phyloP scores from a whole-genome alignment of 1,284 basidiomycete genomes.

The Puccinia triticina region DNA sequence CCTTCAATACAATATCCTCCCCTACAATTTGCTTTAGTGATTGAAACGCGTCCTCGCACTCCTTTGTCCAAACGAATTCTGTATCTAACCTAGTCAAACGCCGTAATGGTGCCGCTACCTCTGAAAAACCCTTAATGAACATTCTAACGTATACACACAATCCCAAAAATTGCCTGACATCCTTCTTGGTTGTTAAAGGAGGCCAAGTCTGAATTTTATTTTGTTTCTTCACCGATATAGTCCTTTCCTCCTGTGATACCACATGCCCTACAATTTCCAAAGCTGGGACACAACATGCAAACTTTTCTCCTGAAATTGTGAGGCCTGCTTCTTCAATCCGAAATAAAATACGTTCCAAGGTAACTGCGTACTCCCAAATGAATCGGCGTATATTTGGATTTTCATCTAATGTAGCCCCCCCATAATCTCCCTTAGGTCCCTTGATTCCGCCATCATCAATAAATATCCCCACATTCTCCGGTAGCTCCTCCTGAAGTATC shows the following conservation, averaged over 20 bases:
- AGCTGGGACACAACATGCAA: slow-evolving; percentile 1
- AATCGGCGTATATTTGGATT: background rate
- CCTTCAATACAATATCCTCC: no score
- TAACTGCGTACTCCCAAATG: slow-evolving; percentile 8
- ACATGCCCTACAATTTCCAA: slow-evolving; percentile 11
- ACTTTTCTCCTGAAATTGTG: no score
- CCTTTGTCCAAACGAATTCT: slow-evolving; percentile 2
- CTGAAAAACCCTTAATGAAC: slow-evolving; percentile 15
- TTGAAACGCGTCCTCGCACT: slow-evolving; percentile 14
- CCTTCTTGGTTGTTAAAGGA: background rate
- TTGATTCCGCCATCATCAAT: slow-evolving; percentile 32
- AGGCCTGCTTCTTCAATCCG: slow-evolving; percentile 2
- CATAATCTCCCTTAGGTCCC: background rate
- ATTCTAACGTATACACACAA: slow-evolving; percentile 29
- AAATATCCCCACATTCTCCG: background rate
- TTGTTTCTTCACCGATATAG: background rate
- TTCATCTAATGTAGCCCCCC: background rate
- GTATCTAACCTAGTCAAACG: slow-evolving; percentile 21
- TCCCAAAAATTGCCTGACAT: slow-evolving; percentile 22
- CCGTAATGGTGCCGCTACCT: slow-evolving; percentile 3
- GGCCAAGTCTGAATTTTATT: slow-evolving; percentile 18
- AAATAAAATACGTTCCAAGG: background rate
- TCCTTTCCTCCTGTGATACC: background rate
- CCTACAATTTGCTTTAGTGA: no score
- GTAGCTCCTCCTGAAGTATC: slow-evolving; percentile 5